phyloP scores from a whole-genome alignment of 129 eudicot genomes.

The Saussurea involucrata region DNA sequence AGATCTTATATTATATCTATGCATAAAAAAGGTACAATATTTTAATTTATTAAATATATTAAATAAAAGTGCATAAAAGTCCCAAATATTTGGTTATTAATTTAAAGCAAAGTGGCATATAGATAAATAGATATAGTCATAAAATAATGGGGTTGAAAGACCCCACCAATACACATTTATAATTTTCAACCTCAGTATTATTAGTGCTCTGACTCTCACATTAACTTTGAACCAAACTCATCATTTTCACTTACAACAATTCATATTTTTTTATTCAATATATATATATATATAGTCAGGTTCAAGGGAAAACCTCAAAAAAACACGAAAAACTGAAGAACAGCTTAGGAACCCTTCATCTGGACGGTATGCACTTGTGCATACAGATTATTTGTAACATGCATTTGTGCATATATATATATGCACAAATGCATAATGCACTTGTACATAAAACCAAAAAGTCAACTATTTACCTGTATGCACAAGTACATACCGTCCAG shows the following conservation, averaged over 20 bases:
- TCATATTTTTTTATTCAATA: background rate
- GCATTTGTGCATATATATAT: too few relatives aligned
- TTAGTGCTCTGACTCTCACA: constrained; percentile 27
- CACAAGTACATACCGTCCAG: too few relatives aligned
- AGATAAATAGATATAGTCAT: background rate
- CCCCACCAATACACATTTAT: constrained; percentile 14
- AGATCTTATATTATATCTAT: too few relatives aligned
- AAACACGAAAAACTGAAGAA: too few relatives aligned
- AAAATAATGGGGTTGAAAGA: constrained; percentile 1
- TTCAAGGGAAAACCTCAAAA: too few relatives aligned
- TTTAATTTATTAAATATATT: background rate
- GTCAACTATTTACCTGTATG: too few relatives aligned
- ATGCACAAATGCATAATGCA: too few relatives aligned
- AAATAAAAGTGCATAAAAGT: background rate
- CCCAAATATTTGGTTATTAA: background rate
- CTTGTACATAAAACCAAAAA: too few relatives aligned
- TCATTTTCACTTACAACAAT: background rate
- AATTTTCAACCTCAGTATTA: constrained; percentile 10
- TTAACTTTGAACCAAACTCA: constrained; percentile 20
- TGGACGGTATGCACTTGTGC: too few relatives aligned
- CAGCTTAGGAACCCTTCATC: too few relatives aligned
- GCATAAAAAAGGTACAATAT: background rate
- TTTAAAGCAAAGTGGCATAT: constrained; percentile 12
- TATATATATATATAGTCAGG: background rate
- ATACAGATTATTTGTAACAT: too few relatives aligned